Conservation (phyloP, 768 basidiomycete species). For the Auricularia auricula-judae region DNA sequence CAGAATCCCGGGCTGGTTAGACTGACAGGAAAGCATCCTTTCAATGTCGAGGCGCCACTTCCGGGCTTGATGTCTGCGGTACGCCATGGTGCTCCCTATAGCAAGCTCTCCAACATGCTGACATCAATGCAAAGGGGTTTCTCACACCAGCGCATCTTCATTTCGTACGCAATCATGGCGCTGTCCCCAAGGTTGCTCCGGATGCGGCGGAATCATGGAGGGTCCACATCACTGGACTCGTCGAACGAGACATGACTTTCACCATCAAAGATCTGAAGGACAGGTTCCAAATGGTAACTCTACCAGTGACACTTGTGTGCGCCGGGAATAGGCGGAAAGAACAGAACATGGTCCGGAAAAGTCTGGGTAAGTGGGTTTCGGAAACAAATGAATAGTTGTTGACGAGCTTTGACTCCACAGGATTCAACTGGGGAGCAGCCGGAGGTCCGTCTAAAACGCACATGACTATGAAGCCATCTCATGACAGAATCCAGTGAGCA, state of each 20-base stretch:
- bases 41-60: conserved; percentile 44
- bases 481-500: conserved; percentile 24
- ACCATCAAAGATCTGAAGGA: conserved; percentile 33
- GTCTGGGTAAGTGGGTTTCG: conserved; percentile 20
- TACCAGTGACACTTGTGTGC: conserved; percentile 52
- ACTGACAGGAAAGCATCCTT: conserved; percentile 50
- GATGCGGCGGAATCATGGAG: conserved; percentile 31
- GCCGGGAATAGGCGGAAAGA: conserved; percentile 59
- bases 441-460: conserved; percentile 19
- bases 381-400: background rate
- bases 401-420: background rate
- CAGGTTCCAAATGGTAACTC: conserved; percentile 40
- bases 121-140: conserved; percentile 29
- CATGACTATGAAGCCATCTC: conserved; percentile 13
- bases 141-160: conserved; percentile 42
- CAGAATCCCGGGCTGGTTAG: conserved; percentile 31
- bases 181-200: conserved; percentile 37
- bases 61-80: conserved; percentile 31
- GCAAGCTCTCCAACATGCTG: background rate
- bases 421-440: conserved; percentile 45
- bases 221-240: conserved; percentile 32
- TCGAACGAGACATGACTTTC: conserved; percentile 26
- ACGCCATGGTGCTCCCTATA: conserved; percentile 3
- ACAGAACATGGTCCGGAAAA: conserved; percentile 49
- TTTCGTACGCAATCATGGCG: conserved; percentile 55